These are phyloP conservation scores for Cladosporium sp. DNA, from an alignment of 2,329 filamentous ascomycete species.

Conservation along the genomic window DNA sequence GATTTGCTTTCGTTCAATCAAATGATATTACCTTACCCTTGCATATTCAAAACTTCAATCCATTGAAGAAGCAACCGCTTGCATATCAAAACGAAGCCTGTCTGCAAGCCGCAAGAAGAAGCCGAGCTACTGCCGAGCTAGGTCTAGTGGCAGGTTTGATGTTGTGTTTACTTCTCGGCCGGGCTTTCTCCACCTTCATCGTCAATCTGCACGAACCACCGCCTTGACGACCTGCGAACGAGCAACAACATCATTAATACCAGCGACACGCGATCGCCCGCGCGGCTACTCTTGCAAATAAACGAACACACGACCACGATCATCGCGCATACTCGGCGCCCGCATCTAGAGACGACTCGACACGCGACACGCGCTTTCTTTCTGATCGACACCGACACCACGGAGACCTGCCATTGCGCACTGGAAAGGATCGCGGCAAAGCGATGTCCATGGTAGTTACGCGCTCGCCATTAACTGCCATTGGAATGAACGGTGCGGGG, in stretches of 20 bases:
- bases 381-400: not conserved
- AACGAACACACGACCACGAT: not conserved
- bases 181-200: slow-evolving; percentile 11
- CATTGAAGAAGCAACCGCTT: no score
- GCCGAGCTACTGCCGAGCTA: not conserved
- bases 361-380: slow-evolving; percentile 18
- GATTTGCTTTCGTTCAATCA: no score
- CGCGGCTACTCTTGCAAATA: slow-evolving; percentile 14
- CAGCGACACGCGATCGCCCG: slow-evolving; percentile 15
- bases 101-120: not conserved
- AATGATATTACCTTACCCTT: no score
- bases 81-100: not conserved
- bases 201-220: slow-evolving; percentile 11
- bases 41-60: no score
- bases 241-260: slow-evolving; percentile 22
- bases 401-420: slow-evolving; percentile 6
- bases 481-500: slow-evolving; percentile 42
- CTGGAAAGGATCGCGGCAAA: slow-evolving; percentile 6
- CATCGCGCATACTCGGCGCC: slow-evolving; percentile 13
- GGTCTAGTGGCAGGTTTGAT: not conserved
- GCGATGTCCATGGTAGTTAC: slow-evolving; percentile 35
- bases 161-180: slow-evolving; percentile 11
- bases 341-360: slow-evolving; percentile 1
- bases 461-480: slow-evolving; percentile 40
- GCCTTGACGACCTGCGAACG: slow-evolving; percentile 8